Evolutionary conservation across 208 protist genomes (phyloP).

Genomic region (Crithidia mellificae): DNA sequence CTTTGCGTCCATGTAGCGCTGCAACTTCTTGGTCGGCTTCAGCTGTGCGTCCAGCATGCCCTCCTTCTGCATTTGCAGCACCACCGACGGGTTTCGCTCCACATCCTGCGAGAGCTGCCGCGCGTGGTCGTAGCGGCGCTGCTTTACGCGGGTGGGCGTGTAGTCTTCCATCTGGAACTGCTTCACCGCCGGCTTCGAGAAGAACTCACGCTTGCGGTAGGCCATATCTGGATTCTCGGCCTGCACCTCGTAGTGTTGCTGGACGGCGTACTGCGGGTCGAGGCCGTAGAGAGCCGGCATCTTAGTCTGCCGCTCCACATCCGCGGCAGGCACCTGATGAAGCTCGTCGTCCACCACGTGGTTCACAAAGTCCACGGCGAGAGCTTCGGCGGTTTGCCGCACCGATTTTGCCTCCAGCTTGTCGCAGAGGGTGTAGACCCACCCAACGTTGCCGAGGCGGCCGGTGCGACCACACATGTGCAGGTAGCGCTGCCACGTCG

Average conservation of each 20-base stretch:
- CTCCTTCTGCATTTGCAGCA: constrained; percentile 44
- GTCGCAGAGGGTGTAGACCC: constrained; percentile 78
- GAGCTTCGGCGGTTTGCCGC: constrained; percentile 57
- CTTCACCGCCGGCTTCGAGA: constrained; percentile 52
- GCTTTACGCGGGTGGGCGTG: constrained; percentile 55
- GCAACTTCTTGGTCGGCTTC: constrained; percentile 54
- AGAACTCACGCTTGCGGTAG: constrained; percentile 75
- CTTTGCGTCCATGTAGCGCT: constrained; percentile 40
- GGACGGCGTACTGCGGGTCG: constrained; percentile 82
- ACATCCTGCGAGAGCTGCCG: constrained; percentile 58
- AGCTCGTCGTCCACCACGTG: constrained; percentile 62
- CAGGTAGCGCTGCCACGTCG: constrained; percentile 65
- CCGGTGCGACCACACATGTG: constrained; percentile 85
- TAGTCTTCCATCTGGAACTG: constrained; percentile 88
- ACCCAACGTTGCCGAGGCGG: constrained; percentile 78
- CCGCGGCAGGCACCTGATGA: constrained; percentile 23
- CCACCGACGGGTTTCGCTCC: constrained; percentile 53
- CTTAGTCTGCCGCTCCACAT: constrained; percentile 69
- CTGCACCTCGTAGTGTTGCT: constrained; percentile 79
- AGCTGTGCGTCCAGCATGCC: constrained; percentile 55
- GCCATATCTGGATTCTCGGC: constrained; percentile 74
- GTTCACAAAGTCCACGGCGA: constrained; percentile 64
- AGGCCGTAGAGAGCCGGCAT: constrained; percentile 71
- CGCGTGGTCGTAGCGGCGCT: constrained; percentile 62
- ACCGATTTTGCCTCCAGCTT: constrained; percentile 58